These are phyloP conservation scores for Dactylorhiza incarnata DNA, from an alignment of 106 monocot species.

Conservation along the genomic window DNA sequence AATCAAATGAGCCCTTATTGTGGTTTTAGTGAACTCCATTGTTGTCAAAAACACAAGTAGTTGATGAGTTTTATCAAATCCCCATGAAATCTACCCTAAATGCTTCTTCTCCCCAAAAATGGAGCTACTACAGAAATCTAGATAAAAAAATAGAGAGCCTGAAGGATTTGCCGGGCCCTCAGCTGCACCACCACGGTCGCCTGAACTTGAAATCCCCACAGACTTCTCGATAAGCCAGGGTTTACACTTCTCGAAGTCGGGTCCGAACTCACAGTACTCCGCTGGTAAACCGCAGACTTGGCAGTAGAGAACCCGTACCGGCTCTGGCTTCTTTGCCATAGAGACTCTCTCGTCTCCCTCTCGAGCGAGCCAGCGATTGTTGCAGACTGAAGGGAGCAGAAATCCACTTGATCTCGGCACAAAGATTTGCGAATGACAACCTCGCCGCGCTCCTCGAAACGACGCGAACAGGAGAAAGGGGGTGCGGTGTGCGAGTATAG, in stretches of 20 bases:
- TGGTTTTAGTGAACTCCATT: too few species aligned
- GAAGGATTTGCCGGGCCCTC: slow-evolving; percentile 14
- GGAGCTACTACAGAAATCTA: not conserved
- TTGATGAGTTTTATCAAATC: too few species aligned
- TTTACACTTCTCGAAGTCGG: slow-evolving; percentile 93
- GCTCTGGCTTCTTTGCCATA: slow-evolving; percentile 75
- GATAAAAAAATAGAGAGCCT: slow-evolving; percentile 5
- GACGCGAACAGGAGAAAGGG: too few species aligned
- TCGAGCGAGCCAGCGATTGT: not conserved
- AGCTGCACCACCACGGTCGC: slow-evolving; percentile 21
- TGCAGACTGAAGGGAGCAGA: not conserved
- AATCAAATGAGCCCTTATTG: too few species aligned
- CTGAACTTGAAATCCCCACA: slow-evolving; percentile 53
- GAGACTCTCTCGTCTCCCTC: slow-evolving; percentile 6
- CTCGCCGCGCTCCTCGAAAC: too few species aligned
- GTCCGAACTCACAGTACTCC: slow-evolving; percentile 95
- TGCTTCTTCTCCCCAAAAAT: not conserved
- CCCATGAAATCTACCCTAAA: not conserved
- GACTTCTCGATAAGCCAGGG: slow-evolving; percentile 74
- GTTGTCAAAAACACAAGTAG: too few species aligned
- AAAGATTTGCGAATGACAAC: too few species aligned
- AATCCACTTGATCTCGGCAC: too few species aligned
- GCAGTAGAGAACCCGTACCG: slow-evolving; percentile 77
- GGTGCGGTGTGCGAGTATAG: too few species aligned
- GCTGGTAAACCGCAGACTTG: slow-evolving; percentile 78